Conservation (phyloP, 139 green algal genomes). For the Auxenochlorella pyrenoidosa region DNA sequence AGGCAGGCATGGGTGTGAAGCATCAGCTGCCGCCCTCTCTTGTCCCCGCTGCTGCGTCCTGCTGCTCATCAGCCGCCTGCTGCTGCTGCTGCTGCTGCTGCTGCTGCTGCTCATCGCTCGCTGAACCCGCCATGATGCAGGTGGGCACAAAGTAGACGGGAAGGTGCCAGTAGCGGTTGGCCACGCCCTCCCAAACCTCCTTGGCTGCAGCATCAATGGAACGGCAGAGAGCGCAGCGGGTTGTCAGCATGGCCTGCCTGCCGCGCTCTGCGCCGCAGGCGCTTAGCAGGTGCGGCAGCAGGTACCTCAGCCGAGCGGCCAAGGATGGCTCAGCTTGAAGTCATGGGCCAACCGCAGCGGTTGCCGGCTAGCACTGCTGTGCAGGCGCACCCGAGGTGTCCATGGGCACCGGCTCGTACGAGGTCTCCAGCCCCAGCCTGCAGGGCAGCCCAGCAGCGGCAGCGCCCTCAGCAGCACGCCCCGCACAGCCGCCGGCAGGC, state of each 20-base stretch:
- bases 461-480: neutral
- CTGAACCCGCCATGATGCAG: constrained; percentile 24
- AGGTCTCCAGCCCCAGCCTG: constrained; percentile 69
- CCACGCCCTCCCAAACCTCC: constrained; percentile 84
- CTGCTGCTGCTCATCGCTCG: neutral
- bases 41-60: neutral
- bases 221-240: neutral
- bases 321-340: too few species aligned
- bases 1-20: too few species aligned
- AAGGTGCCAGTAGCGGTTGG: constrained; percentile 82
- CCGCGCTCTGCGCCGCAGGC: too few species aligned
- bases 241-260: too few species aligned
- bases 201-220: constrained; percentile 33
- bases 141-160: constrained; percentile 80
- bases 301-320: too few species aligned
- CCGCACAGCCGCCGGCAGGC: neutral
- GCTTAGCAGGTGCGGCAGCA: too few species aligned
- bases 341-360: too few species aligned
- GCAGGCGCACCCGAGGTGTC: constrained; percentile 46
- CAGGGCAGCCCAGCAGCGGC: neutral
- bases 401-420: constrained; percentile 78
- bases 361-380: too few species aligned
- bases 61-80: neutral
- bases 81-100: neutral
- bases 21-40: neutral